Evolutionary conservation across 306 rosid species (phyloP).

Genomic region (Cyclanthera cordifolia): DNA sequence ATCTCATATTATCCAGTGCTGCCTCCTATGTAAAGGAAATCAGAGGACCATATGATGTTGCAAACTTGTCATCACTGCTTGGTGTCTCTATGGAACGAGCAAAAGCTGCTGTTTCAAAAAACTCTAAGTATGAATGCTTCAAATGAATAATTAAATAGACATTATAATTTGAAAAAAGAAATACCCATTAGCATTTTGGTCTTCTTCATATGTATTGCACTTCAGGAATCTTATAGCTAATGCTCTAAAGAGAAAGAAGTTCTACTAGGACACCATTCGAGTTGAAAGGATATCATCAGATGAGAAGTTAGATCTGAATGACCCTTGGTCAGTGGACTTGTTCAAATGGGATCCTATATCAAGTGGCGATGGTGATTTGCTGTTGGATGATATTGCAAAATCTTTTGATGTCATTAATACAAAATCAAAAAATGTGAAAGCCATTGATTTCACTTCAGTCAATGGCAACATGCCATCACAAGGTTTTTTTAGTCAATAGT

Average conservation of each 20-base stretch:
- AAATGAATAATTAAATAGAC: not conserved
- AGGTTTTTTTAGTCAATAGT: constrained; percentile 57
- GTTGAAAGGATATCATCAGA: constrained; percentile 47
- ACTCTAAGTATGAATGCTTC: constrained; percentile 55
- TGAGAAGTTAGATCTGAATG: constrained; percentile 29
- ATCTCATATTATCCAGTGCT: constrained; percentile 61
- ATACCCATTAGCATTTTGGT: not conserved
- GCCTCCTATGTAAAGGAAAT: constrained; percentile 60
- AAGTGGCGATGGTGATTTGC: constrained; percentile 75
- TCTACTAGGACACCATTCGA: constrained; percentile 60
- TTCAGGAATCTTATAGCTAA: constrained; percentile 61
- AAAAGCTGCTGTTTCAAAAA: constrained; percentile 68
- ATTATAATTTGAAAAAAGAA: not conserved
- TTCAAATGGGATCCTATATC: constrained; percentile 74
- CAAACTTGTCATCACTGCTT: constrained; percentile 60
- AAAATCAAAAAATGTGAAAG: constrained; percentile 39
- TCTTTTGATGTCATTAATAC: constrained; percentile 37
- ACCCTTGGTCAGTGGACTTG: constrained; percentile 38
- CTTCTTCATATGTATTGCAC: constrained; percentile 7
- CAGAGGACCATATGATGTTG: constrained; percentile 87
- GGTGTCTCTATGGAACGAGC: constrained; percentile 68
- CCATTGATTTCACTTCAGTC: constrained; percentile 51
- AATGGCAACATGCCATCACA: constrained; percentile 41
- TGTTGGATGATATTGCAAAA: constrained; percentile 51
- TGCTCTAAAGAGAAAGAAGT: constrained; percentile 60